A percentile compares a stretch with the other conserved stretches of the same genome.
phyloP scores from a whole-genome alignment of 2,329 filamentous ascomycete species.

The Rhynchosporium agropyri region DNA sequence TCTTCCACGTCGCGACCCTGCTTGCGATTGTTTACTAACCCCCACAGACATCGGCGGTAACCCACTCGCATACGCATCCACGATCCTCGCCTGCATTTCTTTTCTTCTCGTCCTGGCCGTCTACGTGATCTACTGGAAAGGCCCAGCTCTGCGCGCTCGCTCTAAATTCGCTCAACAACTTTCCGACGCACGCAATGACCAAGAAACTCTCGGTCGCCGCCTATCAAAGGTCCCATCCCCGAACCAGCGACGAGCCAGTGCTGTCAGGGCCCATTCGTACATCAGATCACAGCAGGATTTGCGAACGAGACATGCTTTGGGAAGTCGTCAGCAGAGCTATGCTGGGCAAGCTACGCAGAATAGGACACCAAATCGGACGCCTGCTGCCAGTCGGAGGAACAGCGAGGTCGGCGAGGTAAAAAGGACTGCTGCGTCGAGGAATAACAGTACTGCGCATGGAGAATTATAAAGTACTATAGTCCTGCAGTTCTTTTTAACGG shows the following conservation, averaged over 20 bases:
- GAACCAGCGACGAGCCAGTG: constrained; percentile 6
- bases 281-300: constrained; percentile 36
- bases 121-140: constrained; percentile 68
- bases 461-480: constrained; percentile 1
- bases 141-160: constrained; percentile 58
- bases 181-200: constrained; percentile 43
- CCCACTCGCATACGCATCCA: constrained; percentile 61
- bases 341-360: constrained; percentile 24
- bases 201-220: constrained; percentile 17
- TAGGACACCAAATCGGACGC: constrained; percentile 18
- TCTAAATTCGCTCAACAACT: constrained; percentile 69
- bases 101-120: constrained; percentile 63
- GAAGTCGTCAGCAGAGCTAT: constrained; percentile 31
- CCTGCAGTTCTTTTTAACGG: not conserved
- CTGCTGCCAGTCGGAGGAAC: constrained; percentile 23
- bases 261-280: constrained; percentile 32
- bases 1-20: not conserved
- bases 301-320: constrained; percentile 31
- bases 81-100: constrained; percentile 64
- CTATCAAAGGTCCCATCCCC: constrained; percentile 28
- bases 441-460: not conserved
- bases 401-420: constrained; percentile 14
- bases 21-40: not conserved
- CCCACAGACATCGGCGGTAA: constrained; percentile 54
- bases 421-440: not conserved